Percentiles rank a stretch among this genome's conserved stretches.
Evolutionary conservation across 2,329 filamentous ascomycete genomes (phyloP).

Genomic region (Emmonsiellopsis sp.): DNA sequence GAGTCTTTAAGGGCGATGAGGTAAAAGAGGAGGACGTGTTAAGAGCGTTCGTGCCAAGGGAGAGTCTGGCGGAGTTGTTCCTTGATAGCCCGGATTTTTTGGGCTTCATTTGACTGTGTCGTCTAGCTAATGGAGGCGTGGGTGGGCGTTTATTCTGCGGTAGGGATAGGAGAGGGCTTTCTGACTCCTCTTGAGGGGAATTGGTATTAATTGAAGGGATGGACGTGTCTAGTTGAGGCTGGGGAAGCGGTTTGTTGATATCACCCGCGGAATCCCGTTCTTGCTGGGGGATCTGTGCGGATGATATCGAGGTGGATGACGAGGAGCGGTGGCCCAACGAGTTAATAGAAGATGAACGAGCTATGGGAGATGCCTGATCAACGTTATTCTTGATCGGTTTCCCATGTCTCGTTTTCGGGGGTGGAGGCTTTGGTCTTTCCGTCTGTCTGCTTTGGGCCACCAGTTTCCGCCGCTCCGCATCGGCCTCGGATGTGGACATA

Average conservation of each 20-base stretch:
- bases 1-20: slow-evolving; percentile 28
- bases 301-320: slow-evolving; percentile 11
- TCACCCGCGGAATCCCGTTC: slow-evolving; percentile 22
- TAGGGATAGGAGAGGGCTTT: slow-evolving; percentile 3
- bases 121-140: slow-evolving; percentile 39
- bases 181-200: not conserved
- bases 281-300: not conserved
- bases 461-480: slow-evolving; percentile 34
- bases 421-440: slow-evolving; percentile 59
- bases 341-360: not conserved
- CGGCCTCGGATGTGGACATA: slow-evolving; percentile 44
- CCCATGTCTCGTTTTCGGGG: slow-evolving; percentile 68
- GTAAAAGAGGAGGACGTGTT: slow-evolving; percentile 24
- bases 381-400: slow-evolving; percentile 51
- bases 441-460: slow-evolving; percentile 4
- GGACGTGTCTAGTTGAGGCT: slow-evolving; percentile 37
- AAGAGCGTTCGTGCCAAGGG: slow-evolving; percentile 35
- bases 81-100: slow-evolving; percentile 26
- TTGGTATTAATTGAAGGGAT: not conserved
- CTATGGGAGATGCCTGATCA: not conserved
- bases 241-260: slow-evolving; percentile 54
- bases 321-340: slow-evolving; percentile 8
- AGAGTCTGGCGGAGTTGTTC: slow-evolving; percentile 22
- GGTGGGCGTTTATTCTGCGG: slow-evolving; percentile 35
- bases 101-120: slow-evolving; percentile 37